Evolutionary conservation across 257 asterid genomes (phyloP).

Genomic region (Nemophila menziesii): DNA sequence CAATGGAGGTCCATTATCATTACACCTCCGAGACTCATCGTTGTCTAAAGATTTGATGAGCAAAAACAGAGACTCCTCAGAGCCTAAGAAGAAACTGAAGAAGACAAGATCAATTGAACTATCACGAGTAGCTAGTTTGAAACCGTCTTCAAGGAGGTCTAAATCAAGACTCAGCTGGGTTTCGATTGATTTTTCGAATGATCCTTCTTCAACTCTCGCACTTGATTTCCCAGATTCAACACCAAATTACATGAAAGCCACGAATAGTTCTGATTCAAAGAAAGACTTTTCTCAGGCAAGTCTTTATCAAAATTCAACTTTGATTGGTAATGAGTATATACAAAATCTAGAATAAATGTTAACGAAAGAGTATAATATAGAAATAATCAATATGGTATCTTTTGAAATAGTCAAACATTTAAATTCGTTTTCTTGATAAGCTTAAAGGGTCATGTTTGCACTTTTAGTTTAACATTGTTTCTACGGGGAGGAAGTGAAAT

Average conservation of each 20-base stretch:
- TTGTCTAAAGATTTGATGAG: conserved; percentile 7
- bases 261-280: conserved; percentile 29
- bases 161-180: conserved; percentile 17
- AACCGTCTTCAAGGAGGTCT: conserved; percentile 11
- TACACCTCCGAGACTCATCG: too few relatives aligned
- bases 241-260: conserved; percentile 33
- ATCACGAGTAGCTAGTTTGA: conserved; percentile 15
- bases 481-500: conserved; percentile 53
- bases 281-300: conserved; percentile 41
- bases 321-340: not conserved
- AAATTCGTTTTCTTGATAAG: not conserved
- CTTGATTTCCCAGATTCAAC: conserved; percentile 45
- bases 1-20: too few relatives aligned
- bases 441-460: not conserved
- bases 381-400: not conserved
- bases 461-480: too few relatives aligned
- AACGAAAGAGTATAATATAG: not conserved
- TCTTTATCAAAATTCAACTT: conserved; percentile 7
- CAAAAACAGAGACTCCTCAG: conserved; percentile 14
- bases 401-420: not conserved
- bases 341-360: not conserved
- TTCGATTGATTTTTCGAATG: conserved; percentile 11
- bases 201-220: conserved; percentile 1
- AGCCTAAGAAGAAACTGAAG: conserved; percentile 17
- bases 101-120: conserved; percentile 18